Percentiles rank a stretch among this genome's conserved stretches.
phyloP scores from a whole-genome alignment of 1,284 basidiomycete genomes.

The Spongiforma sp. region DNA sequence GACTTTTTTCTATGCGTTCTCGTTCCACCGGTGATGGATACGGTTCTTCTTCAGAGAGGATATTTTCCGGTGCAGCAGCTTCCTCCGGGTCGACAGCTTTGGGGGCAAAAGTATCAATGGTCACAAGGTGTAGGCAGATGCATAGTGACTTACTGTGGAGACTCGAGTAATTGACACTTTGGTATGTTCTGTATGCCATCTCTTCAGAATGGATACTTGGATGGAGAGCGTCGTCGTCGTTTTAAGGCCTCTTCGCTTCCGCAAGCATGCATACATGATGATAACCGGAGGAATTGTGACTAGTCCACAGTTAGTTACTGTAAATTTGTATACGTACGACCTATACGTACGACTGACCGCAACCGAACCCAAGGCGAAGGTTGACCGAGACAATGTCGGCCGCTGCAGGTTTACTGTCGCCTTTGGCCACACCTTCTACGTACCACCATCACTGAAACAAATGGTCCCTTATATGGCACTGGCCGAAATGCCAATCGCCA shows the following conservation, averaged over 20 bases:
- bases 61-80: not conserved
- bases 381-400: constrained; percentile 36
- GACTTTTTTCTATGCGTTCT: constrained; percentile 18
- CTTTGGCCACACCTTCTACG: constrained; percentile 49
- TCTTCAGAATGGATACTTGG: not conserved
- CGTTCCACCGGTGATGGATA: constrained; percentile 6
- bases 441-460: too few species aligned
- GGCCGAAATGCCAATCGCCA: too few species aligned
- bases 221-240: not conserved
- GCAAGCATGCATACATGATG: not conserved
- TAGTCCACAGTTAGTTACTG: too few species aligned
- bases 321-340: too few species aligned
- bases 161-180: constrained; percentile 13
- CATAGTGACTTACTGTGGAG: constrained; percentile 26
- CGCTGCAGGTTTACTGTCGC: constrained; percentile 38
- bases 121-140: not conserved
- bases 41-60: not conserved
- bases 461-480: too few species aligned
- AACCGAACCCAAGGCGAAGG: too few species aligned
- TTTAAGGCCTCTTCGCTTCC: too few species aligned
- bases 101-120: not conserved
- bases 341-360: too few species aligned
- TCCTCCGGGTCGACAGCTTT: constrained; percentile 17
- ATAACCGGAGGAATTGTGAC: too few species aligned
- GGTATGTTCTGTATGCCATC: constrained; percentile 18